A percentile compares a stretch with the other conserved stretches of the same genome.
phyloP scores from a whole-genome alignment of 2,329 filamentous ascomycete species.

The Exophiala sp. region DNA sequence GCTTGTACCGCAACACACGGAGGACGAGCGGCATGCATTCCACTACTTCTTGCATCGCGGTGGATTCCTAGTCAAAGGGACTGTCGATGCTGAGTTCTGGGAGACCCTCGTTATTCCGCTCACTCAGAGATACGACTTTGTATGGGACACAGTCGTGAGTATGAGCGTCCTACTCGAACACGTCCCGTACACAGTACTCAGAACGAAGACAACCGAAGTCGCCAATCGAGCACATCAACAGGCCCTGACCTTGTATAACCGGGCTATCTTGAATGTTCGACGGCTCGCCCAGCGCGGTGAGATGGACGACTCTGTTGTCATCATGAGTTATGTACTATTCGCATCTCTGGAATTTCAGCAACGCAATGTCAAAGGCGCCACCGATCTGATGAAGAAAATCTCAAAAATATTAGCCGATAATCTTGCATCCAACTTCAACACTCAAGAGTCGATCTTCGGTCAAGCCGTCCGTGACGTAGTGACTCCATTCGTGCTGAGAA shows the following conservation, averaged over 20 bases:
- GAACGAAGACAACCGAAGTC: background rate
- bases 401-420: conserved; percentile 9
- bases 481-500: conserved; percentile 16
- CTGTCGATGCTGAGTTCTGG: conserved; percentile 37
- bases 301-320: conserved; percentile 8
- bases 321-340: conserved; percentile 25
- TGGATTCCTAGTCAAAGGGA: conserved; percentile 33
- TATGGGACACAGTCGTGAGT: conserved; percentile 39
- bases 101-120: conserved; percentile 35
- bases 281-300: conserved; percentile 3
- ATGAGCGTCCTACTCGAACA: conserved; percentile 37
- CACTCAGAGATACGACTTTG: conserved; percentile 35
- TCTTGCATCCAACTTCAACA: background rate
- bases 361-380: conserved; percentile 34
- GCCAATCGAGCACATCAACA: conserved; percentile 8
- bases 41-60: conserved; percentile 37
- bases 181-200: conserved; percentile 8
- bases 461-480: conserved; percentile 16
- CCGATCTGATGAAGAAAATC: conserved; percentile 18
- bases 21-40: conserved; percentile 37
- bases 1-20: conserved; percentile 6
- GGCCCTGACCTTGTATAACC: conserved; percentile 19
- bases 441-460: background rate
- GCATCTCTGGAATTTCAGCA: conserved; percentile 28
- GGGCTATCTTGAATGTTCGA: conserved; percentile 16